A percentile compares a stretch with the other conserved stretches of the same genome.
phyloP scores from a whole-genome alignment of 192 early-diverging fungal genomes.

The Mortierella antarctica region DNA sequence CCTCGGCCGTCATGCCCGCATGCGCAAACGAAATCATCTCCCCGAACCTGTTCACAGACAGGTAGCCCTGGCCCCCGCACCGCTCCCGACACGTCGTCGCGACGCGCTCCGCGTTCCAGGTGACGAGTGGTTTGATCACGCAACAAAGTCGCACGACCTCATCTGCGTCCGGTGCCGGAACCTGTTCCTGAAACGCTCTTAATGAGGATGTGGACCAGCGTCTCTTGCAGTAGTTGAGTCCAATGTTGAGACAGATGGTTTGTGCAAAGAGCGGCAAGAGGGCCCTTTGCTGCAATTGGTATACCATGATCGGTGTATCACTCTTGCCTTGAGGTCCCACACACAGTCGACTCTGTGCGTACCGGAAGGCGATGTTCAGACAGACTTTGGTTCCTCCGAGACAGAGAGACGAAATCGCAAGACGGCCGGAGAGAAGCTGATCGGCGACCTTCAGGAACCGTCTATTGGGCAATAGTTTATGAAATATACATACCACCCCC shows the following conservation, averaged over 20 bases:
- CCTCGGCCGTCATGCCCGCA: constrained; percentile 84
- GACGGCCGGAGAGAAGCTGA: constrained; percentile 73
- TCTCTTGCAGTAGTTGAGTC: constrained; percentile 81
- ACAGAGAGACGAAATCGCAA: constrained; percentile 72
- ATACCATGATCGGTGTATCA: constrained; percentile 79
- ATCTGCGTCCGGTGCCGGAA: constrained; percentile 49
- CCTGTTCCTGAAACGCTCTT: background rate
- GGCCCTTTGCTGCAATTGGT: constrained; percentile 83
- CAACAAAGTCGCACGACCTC: constrained; percentile 79
- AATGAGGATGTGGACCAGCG: constrained; percentile 63
- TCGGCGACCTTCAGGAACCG: constrained; percentile 80
- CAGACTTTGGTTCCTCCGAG: constrained; percentile 71
- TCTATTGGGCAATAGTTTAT: constrained; percentile 11
- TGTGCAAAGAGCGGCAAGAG: constrained; percentile 73
- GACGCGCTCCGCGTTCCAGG: constrained; percentile 78
- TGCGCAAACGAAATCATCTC: constrained; percentile 76
- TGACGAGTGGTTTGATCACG: constrained; percentile 80
- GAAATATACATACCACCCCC: background rate
- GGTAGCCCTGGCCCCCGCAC: constrained; percentile 81
- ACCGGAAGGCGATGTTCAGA: constrained; percentile 71
- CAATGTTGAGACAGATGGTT: constrained; percentile 77
- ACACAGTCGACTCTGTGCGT: constrained; percentile 69
- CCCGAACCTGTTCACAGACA: constrained; percentile 72
- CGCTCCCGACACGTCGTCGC: constrained; percentile 78
- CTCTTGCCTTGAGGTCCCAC: constrained; percentile 79